Evolutionary conservation across 1,139 yeast genomes (phyloP), one percentile per base, ranked within the genome.

Genomic region (Pichia terricola): DNA sequence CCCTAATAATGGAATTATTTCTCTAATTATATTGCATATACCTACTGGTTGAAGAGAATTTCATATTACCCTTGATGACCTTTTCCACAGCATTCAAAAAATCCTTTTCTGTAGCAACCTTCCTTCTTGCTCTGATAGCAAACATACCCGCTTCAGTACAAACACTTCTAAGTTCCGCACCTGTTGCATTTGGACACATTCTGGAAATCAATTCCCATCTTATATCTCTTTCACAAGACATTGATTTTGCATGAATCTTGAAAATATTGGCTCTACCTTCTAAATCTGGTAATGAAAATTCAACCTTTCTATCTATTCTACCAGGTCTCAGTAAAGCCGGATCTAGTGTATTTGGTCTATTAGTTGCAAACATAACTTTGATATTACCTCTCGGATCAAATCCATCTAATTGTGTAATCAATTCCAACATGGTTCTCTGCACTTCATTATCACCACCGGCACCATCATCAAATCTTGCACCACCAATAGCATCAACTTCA

Each of bases 391-490:
- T 81, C 49, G 98, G 95, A 60, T 91, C 98, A 64, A 91, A 91
- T 46, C 98, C 98, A 66, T 91, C 98, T 59, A 91, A 73, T 65
- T 91, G 98, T 37, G 97, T 88, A 61, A 91, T 89, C 58, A 91
- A 77, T 66, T 91, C 98, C 77, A 91, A 77, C 98, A 91, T 91
- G 45, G 98, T 91, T 71, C 98, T 79, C 68, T 91, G 98, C 45
- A 91, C 98, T 70, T 91, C 98, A 62, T 89, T 91, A 66, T 91
- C 98, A 57, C 98, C 98, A 56, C 98, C 98, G 25, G 97, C 98
- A 56, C 97, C 97, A 64, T 91, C 98, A 64, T 91, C 98, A 63
- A 91, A 91, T 65, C 98, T 81, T 7, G 97, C 97, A 30, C 97
- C 97, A 53, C 98, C 98, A 66, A 91, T 87, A 35, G 98, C 97